Conservation (phyloP, 179 eudicot genomes). For the Beta lomatogona region DNA sequence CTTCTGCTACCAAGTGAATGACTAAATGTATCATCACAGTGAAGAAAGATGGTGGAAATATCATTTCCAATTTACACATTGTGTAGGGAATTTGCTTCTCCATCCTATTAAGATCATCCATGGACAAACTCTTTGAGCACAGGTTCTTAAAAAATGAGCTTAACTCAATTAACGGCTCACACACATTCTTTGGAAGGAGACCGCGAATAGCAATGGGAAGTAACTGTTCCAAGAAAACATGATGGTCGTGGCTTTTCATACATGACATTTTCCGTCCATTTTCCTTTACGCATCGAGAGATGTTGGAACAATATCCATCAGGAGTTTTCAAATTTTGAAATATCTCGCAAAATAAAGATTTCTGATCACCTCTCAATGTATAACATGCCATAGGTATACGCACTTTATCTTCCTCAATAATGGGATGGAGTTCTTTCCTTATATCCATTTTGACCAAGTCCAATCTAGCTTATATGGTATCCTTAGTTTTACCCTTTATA, state of each 20-base stretch:
- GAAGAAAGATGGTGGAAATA: not conserved
- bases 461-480: no score
- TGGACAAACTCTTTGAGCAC: not conserved
- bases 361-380: no score
- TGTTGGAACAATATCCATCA: constrained; percentile 18
- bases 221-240: not conserved
- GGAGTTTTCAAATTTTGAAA: constrained; percentile 6
- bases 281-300: constrained; percentile 11
- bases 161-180: not conserved
- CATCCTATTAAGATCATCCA: not conserved
- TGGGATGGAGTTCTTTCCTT: no score
- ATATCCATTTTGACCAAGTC: no score
- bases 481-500: no score
- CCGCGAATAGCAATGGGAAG: constrained; percentile 12
- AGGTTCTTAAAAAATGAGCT: no score
- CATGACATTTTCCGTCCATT: constrained; percentile 9
- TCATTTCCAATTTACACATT: not conserved
- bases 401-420: no score
- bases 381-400: no score
- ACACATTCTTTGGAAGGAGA: not conserved
- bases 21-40: not conserved
- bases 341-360: not conserved
- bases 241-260: constrained; percentile 23
- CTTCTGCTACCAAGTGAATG: not conserved
- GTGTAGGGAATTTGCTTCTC: not conserved